Evolutionary conservation across 2,329 filamentous ascomycete species (phyloP).

Genomic region (Rhytidhysteron rufulum): DNA sequence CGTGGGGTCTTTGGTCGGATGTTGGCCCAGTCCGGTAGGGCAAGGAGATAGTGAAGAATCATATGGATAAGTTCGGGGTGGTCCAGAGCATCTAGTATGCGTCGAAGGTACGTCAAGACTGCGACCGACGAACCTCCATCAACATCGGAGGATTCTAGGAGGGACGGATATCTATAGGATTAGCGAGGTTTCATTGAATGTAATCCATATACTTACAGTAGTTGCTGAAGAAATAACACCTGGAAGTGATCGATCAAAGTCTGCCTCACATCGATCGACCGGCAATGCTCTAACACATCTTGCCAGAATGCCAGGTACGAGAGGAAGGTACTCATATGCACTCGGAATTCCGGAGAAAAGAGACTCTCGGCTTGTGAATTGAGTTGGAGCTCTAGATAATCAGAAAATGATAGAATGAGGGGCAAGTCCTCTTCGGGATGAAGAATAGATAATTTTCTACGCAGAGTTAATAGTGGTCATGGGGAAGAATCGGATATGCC

Average conservation of each 20-base stretch:
- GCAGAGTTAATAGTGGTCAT: constrained; percentile 9
- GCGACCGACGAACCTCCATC: constrained; percentile 96
- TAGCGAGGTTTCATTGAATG: constrained; percentile 7
- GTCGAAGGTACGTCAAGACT: constrained; percentile 86
- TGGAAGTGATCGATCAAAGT: constrained; percentile 96
- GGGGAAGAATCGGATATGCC: constrained; percentile 6
- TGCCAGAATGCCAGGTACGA: constrained; percentile 98
- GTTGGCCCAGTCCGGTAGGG: constrained; percentile 59
- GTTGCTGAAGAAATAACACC: constrained; percentile 89
- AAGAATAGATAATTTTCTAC: constrained; percentile 74
- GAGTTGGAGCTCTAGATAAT: constrained; percentile 72
- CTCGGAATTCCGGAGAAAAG: constrained; percentile 70
- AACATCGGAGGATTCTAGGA: constrained; percentile 93
- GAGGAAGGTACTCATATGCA: constrained; percentile 88
- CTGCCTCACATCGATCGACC: constrained; percentile 84
- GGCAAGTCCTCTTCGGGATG: constrained; percentile 72
- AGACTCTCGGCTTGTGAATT: constrained; percentile 66
- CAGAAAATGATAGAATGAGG: constrained; percentile 81
- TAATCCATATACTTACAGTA: constrained; percentile 60
- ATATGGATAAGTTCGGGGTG: constrained; percentile 93
- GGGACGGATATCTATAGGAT: constrained; percentile 73
- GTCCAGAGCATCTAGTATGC: constrained; percentile 85
- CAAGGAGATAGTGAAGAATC: constrained; percentile 87
- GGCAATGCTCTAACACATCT: constrained; percentile 93
- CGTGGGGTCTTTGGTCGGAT: constrained; percentile 31